Base-by-base conservation (phyloP, 768 basidiomycete genomes). In the Mycena sanguinolenta region DNA sequence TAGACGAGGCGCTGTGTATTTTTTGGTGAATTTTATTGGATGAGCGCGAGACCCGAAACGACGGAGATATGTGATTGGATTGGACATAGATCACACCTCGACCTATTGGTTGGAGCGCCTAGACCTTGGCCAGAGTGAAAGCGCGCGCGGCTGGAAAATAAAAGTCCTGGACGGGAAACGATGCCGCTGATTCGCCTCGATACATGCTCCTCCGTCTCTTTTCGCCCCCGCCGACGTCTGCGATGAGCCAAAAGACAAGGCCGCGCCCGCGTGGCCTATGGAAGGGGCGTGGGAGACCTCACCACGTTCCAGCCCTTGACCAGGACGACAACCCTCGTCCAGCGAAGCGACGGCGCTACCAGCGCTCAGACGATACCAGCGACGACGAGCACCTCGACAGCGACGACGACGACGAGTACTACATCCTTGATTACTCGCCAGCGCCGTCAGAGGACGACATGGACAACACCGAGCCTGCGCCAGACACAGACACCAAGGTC, bases 401-500 rank as follows among this genome's bases (percentile, higher is more conserved):
- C 42, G 66, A 69, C 66, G 71, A 66, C 66, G 71, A 66, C 63
- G 63, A 64, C 10, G 63, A 42, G 10, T 73, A 73, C 32, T 69
- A 65, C 53, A 17, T 73, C 44, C 44, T 69, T 30, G 67, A 69
- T 23, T 65, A 55, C 58, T 54, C 57, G 9, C 66, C 63, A 27
- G 62, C 60, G 50, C 58, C 62, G 0, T 50, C 62, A 17, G 63
- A 28, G 12, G 50, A 46, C 54, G 38, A 50, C 27, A 73, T 70
- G 72, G 69, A 73, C 36, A 54, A 50, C 53, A 34, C 6, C 10
- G 49, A 27, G 44, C 27, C 32, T 2, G 19, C 21, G 42, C 42
- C 58, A 27, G 67, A 64, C n/a, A 28, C 57, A 2, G 63, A 65
- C 46, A 69, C 72, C 28, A 70, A 70, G 53, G 55, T 82, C 57